Percentiles rank a stretch among this genome's conserved stretches.
Evolutionary conservation across 1,139 yeast species (phyloP).

Genomic region (Hanseniaspora sp.): DNA sequence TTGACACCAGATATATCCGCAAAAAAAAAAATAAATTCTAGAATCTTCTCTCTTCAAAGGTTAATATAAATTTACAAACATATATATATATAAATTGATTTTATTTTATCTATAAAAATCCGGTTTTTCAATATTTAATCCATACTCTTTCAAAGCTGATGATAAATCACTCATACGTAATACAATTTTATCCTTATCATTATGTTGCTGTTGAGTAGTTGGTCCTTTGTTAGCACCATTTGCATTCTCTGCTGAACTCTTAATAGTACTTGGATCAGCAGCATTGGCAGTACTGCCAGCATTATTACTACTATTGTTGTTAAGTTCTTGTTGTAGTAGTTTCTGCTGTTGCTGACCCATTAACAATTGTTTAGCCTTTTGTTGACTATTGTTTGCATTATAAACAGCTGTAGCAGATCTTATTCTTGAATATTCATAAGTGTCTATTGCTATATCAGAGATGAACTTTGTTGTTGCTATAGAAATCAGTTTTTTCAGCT

Average conservation of each 20-base stretch:
- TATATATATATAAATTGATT: conserved; percentile 3
- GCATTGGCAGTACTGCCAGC: conserved; percentile 21
- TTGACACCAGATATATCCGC: background rate
- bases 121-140: conserved; percentile 80
- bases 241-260: conserved; percentile 36
- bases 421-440: conserved; percentile 87
- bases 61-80: background rate
- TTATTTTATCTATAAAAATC: conserved; percentile 64
- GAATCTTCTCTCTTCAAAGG: background rate
- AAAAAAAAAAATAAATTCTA: background rate
- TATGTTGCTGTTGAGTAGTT: conserved; percentile 16
- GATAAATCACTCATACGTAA: conserved; percentile 82
- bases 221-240: conserved; percentile 33
- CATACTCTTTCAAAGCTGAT: conserved; percentile 83
- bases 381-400: conserved; percentile 75
- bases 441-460: conserved; percentile 90
- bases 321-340: conserved; percentile 20
- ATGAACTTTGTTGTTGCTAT: conserved; percentile 92
- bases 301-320: conserved; percentile 4
- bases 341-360: conserved; percentile 46
- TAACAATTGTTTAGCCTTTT: conserved; percentile 65
- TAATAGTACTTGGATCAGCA: conserved; percentile 24
- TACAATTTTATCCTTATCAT: conserved; percentile 48
- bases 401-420: conserved; percentile 75
- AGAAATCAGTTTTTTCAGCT: conserved; percentile 77